phyloP scores from a whole-genome alignment of 2,329 filamentous ascomycete species.

The Trichoderma simmonsii region DNA sequence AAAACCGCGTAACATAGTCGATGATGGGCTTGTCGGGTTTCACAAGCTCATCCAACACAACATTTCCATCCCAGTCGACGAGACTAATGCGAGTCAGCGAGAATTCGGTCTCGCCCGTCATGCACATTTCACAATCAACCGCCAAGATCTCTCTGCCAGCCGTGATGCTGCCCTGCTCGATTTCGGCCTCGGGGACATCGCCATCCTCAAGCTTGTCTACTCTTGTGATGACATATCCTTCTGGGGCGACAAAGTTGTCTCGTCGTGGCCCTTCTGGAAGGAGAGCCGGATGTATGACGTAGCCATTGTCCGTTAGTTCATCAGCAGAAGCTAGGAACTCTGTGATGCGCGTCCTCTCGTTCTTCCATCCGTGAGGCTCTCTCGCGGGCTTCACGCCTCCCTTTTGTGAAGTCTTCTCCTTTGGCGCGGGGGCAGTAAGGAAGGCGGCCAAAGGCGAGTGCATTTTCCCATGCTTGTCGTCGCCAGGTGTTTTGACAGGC shows the following conservation, averaged over 20 bases:
- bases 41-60: slow-evolving; percentile 85
- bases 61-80: slow-evolving; percentile 77
- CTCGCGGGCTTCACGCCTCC: slow-evolving; percentile 57
- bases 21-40: slow-evolving; percentile 84
- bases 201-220: slow-evolving; percentile 67
- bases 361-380: slow-evolving; percentile 65
- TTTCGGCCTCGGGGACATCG: slow-evolving; percentile 62
- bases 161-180: slow-evolving; percentile 79
- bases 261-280: slow-evolving; percentile 57
- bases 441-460: slow-evolving; percentile 86
- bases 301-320: slow-evolving; percentile 80
- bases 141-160: slow-evolving; percentile 76
- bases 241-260: slow-evolving; percentile 51
- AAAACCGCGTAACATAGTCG: slow-evolving; percentile 89
- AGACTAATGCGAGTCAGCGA: slow-evolving; percentile 88
- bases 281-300: slow-evolving; percentile 75
- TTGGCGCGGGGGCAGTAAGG: slow-evolving; percentile 69
- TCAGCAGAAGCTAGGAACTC: slow-evolving; percentile 69
- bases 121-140: slow-evolving; percentile 97
- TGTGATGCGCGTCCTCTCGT: slow-evolving; percentile 77
- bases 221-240: slow-evolving; percentile 80
- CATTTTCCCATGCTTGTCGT: slow-evolving; percentile 74
- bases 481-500: slow-evolving; percentile 84
- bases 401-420: slow-evolving; percentile 59
- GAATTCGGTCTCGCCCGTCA: slow-evolving; percentile 74